These are phyloP conservation scores for Aspergillus coremiiformis DNA, from an alignment of 495 filamentous ascomycete species.

Conservation along the genomic window DNA sequence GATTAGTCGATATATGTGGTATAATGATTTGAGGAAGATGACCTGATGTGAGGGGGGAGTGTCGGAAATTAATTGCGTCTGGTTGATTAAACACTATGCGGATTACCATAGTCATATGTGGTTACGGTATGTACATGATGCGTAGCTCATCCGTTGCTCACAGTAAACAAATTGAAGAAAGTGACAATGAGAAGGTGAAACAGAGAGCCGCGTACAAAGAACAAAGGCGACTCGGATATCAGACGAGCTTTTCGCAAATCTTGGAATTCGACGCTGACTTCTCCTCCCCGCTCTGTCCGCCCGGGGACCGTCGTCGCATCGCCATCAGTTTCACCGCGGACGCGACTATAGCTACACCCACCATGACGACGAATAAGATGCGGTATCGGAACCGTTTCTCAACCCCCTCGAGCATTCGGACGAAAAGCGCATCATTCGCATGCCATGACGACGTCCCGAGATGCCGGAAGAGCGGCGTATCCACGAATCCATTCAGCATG, in stretches of 20 bases:
- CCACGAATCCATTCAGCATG: constrained; percentile 36
- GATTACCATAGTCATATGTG: not conserved
- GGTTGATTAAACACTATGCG: too few relatives aligned
- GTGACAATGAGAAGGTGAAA: not conserved
- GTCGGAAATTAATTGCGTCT: too few relatives aligned
- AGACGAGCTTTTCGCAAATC: not conserved
- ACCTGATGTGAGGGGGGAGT: not conserved
- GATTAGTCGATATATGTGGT: constrained; percentile 12
- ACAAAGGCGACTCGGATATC: not conserved
- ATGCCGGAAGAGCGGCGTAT: constrained; percentile 38
- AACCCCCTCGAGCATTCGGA: not conserved
- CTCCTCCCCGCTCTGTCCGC: not conserved
- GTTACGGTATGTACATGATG: not conserved
- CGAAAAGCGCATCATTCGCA: constrained; percentile 27
- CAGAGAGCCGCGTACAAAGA: not conserved
- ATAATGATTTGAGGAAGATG: constrained; percentile 4
- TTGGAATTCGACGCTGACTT: not conserved
- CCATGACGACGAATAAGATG: not conserved
- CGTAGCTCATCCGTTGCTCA: not conserved
- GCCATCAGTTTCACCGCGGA: too few relatives aligned
- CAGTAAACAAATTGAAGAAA: not conserved
- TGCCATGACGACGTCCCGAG: constrained; percentile 43
- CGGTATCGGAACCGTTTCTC: not conserved
- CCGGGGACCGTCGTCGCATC: not conserved
- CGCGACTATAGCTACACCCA: too few relatives aligned